Evolutionary conservation across 1,284 basidiomycete genomes (phyloP).

Genomic region (Ustilago tritici): DNA sequence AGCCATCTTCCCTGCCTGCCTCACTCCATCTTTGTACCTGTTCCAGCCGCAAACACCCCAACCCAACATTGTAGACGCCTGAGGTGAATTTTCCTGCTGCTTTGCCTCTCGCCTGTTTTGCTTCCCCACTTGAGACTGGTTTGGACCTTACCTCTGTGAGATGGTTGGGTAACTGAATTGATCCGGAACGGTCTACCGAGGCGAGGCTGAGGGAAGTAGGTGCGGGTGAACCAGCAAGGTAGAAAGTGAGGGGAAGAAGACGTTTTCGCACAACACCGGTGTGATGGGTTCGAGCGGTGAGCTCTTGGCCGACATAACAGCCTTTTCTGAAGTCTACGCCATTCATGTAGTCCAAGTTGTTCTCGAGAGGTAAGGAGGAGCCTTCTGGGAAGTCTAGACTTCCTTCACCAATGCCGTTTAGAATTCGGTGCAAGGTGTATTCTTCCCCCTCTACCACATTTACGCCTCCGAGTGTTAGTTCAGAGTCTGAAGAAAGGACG

Average conservation of each 20-base stretch:
- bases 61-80: slow-evolving; percentile 60
- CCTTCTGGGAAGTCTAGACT: slow-evolving; percentile 80
- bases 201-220: slow-evolving; percentile 11
- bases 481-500: slow-evolving; percentile 11
- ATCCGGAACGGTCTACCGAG: slow-evolving; percentile 7
- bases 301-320: slow-evolving; percentile 97
- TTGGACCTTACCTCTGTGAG: slow-evolving; percentile 50
- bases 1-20: slow-evolving; percentile 14
- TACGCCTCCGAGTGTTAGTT: neutral
- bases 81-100: slow-evolving; percentile 63
- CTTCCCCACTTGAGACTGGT: neutral
- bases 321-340: slow-evolving; percentile 97
- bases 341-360: slow-evolving; percentile 91
- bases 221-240: slow-evolving; percentile 13
- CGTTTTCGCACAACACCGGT: slow-evolving; percentile 92
- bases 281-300: slow-evolving; percentile 96
- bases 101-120: slow-evolving; percentile 37
- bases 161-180: slow-evolving; percentile 12
- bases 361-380: slow-evolving; percentile 89
- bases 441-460: slow-evolving; percentile 17
- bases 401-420: slow-evolving; percentile 90
- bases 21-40: slow-evolving; percentile 54
- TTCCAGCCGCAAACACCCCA: slow-evolving; percentile 60
- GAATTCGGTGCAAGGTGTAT: slow-evolving; percentile 84
- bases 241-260: slow-evolving; percentile 78